Base-by-base conservation (phyloP, 768 basidiomycete species). In the Macrolepiota albuminosa region DNA sequence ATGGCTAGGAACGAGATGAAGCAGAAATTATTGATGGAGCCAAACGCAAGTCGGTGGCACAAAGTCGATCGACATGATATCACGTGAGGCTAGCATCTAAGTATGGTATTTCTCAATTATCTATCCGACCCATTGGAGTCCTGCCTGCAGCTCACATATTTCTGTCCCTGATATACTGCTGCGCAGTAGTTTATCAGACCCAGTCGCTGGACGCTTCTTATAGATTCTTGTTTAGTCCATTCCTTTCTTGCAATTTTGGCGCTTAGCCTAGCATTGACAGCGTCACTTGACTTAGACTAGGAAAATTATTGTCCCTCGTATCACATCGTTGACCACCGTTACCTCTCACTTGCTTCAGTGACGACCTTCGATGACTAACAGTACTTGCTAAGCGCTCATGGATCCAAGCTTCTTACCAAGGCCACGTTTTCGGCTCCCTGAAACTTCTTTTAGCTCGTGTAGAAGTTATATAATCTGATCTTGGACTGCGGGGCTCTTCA, bases 1-100 rank as follows among this genome's bases (percentile, higher is more conserved):
- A 93, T 93, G 57, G 59, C 66, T 63, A 62, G 24, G n/a, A 33
- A 48, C 8, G 45, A 53, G 24, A 53, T 57, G 31, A 48, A 49
- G 50, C 56, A 58, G 61, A 37, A 56, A 33, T 47, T 45, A 47
- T 24, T 46, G 21, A 31, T 11, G 18, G 40, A 26, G 18, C 61
- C 56, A 46, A 56, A n/a, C 49, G 49, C 39, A 57, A 57, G 46
- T 42, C 16, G 54, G 61, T 58, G 60, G 60, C 34, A 56, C 40
- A 49, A 49, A 39, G 46, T 55, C 54, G 33, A 47, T 45, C 33
- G 54, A 40, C 37, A 36, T 39, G 52, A 33, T 21, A 52, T 36
- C 54, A 54, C 54, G 54, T 54, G 54, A 53, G 37, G 52, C 26
- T 26, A 36, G 24, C n/a, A 39, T 24, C 37, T 37, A 21, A 21